Evolutionary conservation across 768 basidiomycete genomes (phyloP), one percentile per base, ranked within the genome.

Genomic region (Plicaturopsis crispa): DNA sequence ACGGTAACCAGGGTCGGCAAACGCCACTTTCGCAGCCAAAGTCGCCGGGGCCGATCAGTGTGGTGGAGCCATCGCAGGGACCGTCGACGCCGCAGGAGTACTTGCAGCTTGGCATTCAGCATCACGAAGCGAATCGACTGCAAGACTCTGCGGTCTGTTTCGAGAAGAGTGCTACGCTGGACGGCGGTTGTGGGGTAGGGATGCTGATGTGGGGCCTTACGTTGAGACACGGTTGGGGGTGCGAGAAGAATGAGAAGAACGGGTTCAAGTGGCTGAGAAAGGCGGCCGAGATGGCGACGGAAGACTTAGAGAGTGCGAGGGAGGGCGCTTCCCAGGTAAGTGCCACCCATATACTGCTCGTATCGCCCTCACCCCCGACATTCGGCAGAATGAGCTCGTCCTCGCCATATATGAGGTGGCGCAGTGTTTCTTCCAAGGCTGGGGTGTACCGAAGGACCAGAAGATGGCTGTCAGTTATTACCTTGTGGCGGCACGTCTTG

Each of bases 141-240:
- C 52, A 54, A 32, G 82, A 85, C 48, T 80, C 81, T 8, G 86
- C 84, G 0, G 52, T 56, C 18, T 86, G 67, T 56, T 89, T 90
- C 53, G 86, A 90, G 61, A 72, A 71, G 59, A 77, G 80, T 33
- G 87, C 87, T 8, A 84, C 66, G 38, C 65, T 75, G 43, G 61
- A 68, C 36, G 89, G 89, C 1, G 91, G 88, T 2, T 90, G 84
- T 51, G 83, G 82, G 2, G 78, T 88, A 4, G 91, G 91, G 13
- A 92, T 91, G 88, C 59, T 93, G 42, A 89, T 94, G 85, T 92
- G 84, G 73, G 91, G 90, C 0, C 62, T 94, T 30, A 67, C 87
- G 21, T 62, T 91, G 50, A 67, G 90, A 36, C 86, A 90, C 54
- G 90, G 89, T 2, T 94, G 91, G 90, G 91, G 90, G 3, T 78